Evolutionary conservation across 179 eudicot species (phyloP), one percentile per base, ranked within the genome.

Genomic region (Amaranthus tricolor): DNA sequence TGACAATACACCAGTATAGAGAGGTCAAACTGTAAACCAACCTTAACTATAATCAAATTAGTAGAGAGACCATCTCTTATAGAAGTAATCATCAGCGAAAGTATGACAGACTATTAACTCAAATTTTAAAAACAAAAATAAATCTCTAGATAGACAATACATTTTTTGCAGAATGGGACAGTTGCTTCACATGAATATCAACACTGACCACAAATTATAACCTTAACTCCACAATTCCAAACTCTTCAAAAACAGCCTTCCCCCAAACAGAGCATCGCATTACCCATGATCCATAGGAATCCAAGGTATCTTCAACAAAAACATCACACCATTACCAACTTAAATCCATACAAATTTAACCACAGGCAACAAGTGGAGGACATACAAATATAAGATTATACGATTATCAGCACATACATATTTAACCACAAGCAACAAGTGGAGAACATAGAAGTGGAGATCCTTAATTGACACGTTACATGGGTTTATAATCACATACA

Each of bases 401-500:
- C 68, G 45, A 12, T 15, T n/a, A 64, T 16, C 21, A 45, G 24
- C 68, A n/a, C 10, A 19, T 65, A 65, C 17, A 45, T 40, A 63
- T 7, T 6, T 63, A 40, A 31, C 40, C 40, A 31, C 40, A 31
- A 4, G 40, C 40, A 31, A 31, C 40, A 31, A 31, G 40, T 13
- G 50, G 11, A 11, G 9, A 43, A 43, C 50, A 5, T 63, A 1
- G 21, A 31, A 0, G 40, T 31, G 40, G 40, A 31, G 67, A 8
- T 14, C 11, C 15, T 63, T 40, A 0, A 5, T n/a, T 9, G 14
- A 66, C 10, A 43, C 58, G 5, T 54, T 54, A 24, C 19, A 49
- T 62, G 19, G 70, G 49, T 65, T 62, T 31, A 21, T 19, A 17
- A 44, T 3, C 40, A 24, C 63, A 76, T 45, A 45, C 62, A 76